phyloP scores from a whole-genome alignment of 2,329 filamentous ascomycete species.

The Chrysoporthe cubensis region DNA sequence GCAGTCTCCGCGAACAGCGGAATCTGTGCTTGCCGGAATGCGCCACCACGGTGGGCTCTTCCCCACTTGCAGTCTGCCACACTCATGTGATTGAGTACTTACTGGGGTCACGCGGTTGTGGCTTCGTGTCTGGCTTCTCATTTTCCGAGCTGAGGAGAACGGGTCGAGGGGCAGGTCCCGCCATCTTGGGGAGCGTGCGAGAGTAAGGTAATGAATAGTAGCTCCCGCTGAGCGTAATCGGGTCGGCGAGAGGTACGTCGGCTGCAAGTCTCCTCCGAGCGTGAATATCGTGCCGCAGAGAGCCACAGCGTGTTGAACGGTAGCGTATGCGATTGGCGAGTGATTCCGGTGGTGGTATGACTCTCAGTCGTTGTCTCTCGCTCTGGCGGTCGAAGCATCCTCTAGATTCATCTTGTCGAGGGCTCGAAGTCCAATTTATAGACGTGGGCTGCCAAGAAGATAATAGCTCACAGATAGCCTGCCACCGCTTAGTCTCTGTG shows the following conservation, averaged over 20 bases:
- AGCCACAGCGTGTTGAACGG: not conserved
- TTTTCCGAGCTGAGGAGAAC: not conserved
- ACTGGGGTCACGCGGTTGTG: conserved; percentile 26
- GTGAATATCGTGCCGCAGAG: not conserved
- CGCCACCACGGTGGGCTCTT: not conserved
- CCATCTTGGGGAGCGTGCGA: not conserved
- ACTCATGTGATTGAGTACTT: conserved; percentile 25
- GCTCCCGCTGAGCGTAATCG: not conserved
- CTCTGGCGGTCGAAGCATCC: not conserved
- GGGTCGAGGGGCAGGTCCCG: conserved; percentile 3
- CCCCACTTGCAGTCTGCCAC: conserved; percentile 11
- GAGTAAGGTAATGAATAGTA: not conserved
- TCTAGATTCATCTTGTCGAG: not conserved
- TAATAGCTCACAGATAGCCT: not conserved
- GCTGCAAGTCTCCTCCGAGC: not conserved
- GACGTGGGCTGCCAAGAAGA: not conserved
- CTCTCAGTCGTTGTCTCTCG: not conserved
- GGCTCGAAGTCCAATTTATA: conserved; percentile 23
- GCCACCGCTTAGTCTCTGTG: not conserved
- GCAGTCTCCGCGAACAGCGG: not conserved
- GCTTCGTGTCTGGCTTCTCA: conserved; percentile 10
- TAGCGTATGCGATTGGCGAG: not conserved
- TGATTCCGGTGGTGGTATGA: not conserved
- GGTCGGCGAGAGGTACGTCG: not conserved
- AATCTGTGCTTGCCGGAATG: not conserved